A percentile compares a stretch with the other conserved stretches of the same genome.
Conservation (phyloP, 169 alveolate species). For the Plasmodium blacklocki region DNA sequence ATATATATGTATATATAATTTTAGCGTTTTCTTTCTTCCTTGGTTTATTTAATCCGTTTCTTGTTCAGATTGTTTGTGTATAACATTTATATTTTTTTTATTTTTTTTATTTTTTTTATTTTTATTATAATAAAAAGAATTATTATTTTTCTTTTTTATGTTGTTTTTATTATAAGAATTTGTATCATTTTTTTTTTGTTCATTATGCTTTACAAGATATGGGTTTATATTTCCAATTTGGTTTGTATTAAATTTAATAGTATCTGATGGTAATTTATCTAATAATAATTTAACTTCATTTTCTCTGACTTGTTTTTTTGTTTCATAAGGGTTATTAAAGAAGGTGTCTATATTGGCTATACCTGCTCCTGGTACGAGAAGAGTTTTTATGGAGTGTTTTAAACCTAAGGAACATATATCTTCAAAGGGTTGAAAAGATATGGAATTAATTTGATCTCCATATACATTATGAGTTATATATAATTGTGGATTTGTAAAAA, state of each 20-base stretch:
- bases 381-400: conserved; percentile 89
- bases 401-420: conserved; percentile 95
- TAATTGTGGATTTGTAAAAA: conserved; percentile 33
- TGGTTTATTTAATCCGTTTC: no score
- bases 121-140: not conserved
- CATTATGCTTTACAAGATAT: not conserved
- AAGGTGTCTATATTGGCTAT: conserved; percentile 93
- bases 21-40: no score
- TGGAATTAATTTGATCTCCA: conserved; percentile 82
- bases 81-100: no score
- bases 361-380: conserved; percentile 96
- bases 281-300: conserved; percentile 91
- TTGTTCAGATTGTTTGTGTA: no score
- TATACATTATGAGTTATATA: conserved; percentile 50
- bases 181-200: not conserved
- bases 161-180: not conserved
- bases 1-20: no score
- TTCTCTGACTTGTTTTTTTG: conserved; percentile 90
- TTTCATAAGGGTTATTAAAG: conserved; percentile 86
- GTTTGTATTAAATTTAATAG: conserved; percentile 90
- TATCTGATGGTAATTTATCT: conserved; percentile 95
- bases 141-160: not conserved
- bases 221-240: conserved; percentile 91
- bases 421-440: conserved; percentile 94
- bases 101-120: no score